Percentiles rank a stretch among this genome's conserved stretches.
These are phyloP conservation scores for Boletales sp. DNA, from an alignment of 768 basidiomycete species.

Conservation along the genomic window DNA sequence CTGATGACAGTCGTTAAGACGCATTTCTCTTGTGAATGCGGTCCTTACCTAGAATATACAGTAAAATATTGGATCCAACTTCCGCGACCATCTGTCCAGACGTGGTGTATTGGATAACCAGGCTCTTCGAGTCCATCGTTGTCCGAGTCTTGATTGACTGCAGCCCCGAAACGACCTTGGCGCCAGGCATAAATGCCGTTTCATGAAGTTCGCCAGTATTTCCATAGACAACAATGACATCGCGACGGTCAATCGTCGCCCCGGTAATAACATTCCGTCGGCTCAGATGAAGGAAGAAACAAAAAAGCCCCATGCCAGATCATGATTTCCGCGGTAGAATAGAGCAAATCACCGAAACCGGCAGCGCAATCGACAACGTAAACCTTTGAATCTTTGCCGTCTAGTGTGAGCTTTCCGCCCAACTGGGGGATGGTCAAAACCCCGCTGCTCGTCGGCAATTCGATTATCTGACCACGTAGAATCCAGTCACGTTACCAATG, in stretches of 20 bases:
- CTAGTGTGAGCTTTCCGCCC: slow-evolving; percentile 41
- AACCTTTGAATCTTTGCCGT: slow-evolving; percentile 52
- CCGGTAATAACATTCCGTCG: slow-evolving; percentile 21
- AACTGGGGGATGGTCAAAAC: slow-evolving; percentile 40
- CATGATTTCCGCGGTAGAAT: slow-evolving; percentile 48
- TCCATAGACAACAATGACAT: slow-evolving; percentile 46
- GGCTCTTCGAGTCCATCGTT: slow-evolving; percentile 22
- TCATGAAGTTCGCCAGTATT: slow-evolving; percentile 47
- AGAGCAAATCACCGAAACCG: slow-evolving; percentile 41
- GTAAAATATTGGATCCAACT: slow-evolving; percentile 35
- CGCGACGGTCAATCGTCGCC: slow-evolving; percentile 47
- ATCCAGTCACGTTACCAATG: slow-evolving; percentile 45
- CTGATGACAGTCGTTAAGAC: too few relatives aligned
- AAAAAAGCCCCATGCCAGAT: slow-evolving; percentile 36
- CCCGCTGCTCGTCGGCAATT: slow-evolving; percentile 45
- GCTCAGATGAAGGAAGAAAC: background rate
- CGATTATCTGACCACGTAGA: slow-evolving; percentile 38
- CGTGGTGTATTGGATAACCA: slow-evolving; percentile 45
- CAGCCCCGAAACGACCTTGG: slow-evolving; percentile 17
- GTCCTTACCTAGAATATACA: slow-evolving; percentile 51
- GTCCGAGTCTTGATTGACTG: slow-evolving; percentile 35
- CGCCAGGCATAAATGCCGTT: slow-evolving; percentile 40
- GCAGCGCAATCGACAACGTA: slow-evolving; percentile 48
- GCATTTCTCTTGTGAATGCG: too few relatives aligned
- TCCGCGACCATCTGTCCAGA: slow-evolving; percentile 45